Evolutionary conservation across 805 yeast species (phyloP).

Genomic region (Scheffersomyces amazonensis): DNA sequence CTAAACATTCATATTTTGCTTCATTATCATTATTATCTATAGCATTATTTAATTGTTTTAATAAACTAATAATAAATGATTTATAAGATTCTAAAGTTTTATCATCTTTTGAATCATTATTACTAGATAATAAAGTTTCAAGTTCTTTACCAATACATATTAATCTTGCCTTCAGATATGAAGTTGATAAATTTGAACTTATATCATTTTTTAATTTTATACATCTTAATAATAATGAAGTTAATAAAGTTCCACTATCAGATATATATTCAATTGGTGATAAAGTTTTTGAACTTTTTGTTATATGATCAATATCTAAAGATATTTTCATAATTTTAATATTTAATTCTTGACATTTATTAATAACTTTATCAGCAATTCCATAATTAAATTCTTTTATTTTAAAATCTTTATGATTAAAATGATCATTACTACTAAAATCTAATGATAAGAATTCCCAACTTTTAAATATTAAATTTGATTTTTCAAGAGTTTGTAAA

Average conservation of each 20-base stretch:
- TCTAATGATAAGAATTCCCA: slow-evolving; percentile 58
- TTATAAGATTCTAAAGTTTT: slow-evolving; percentile 46
- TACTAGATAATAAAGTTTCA: slow-evolving; percentile 35
- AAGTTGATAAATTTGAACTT: slow-evolving; percentile 51
- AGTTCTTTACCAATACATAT: slow-evolving; percentile 64
- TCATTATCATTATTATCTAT: slow-evolving; percentile 52
- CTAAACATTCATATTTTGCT: slow-evolving; percentile 63
- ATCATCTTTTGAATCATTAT: slow-evolving; percentile 24
- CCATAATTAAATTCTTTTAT: slow-evolving; percentile 45
- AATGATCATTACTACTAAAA: slow-evolving; percentile 42
- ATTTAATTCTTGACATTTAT: slow-evolving; percentile 48
- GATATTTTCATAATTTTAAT: slow-evolving; percentile 38
- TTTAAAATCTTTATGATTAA: slow-evolving; percentile 16
- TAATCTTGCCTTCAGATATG: slow-evolving; percentile 64
- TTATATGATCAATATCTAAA: slow-evolving; percentile 45
- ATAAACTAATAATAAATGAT: slow-evolving; percentile 53
- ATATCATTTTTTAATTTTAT: slow-evolving; percentile 50
- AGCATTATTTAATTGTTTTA: slow-evolving; percentile 56
- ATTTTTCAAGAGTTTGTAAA: slow-evolving; percentile 48
- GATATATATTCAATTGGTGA: slow-evolving; percentile 47
- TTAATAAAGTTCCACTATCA: slow-evolving; percentile 51
- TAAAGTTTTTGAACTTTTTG: slow-evolving; percentile 38
- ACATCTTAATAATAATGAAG: slow-evolving; percentile 42
- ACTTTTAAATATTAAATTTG: slow-evolving; percentile 44
- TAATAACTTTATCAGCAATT: slow-evolving; percentile 52